Conservation (phyloP, 1,284 basidiomycete species). For the Trametes versicolor region DNA sequence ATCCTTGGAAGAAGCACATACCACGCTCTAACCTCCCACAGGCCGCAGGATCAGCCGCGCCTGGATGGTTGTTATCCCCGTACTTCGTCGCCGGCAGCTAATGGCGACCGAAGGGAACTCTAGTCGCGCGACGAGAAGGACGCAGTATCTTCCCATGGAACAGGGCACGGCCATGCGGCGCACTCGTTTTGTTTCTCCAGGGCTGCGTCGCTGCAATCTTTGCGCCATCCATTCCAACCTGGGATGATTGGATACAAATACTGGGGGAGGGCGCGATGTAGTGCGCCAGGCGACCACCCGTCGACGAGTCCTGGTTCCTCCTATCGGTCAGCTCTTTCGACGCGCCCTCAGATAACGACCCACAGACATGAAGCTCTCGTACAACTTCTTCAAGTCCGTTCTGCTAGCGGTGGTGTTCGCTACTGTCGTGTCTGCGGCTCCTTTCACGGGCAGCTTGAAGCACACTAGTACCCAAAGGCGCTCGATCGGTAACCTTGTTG, state of each 20-base stretch:
- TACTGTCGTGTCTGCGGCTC: slow-evolving; percentile 43
- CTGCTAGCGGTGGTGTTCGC: slow-evolving; percentile 41
- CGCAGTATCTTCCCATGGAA: not conserved
- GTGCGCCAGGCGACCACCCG: slow-evolving; percentile 7
- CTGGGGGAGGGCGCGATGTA: not conserved
- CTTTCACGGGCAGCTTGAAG: slow-evolving; percentile 47
- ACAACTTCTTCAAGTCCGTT: slow-evolving; percentile 34
- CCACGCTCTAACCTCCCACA: slow-evolving; percentile 4
- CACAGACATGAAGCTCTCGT: slow-evolving; percentile 27
- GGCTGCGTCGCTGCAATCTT: not conserved
- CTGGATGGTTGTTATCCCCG: not conserved
- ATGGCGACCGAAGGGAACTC: not conserved
- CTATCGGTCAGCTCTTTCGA: not conserved
- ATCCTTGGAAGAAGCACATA: not conserved
- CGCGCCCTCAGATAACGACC: not conserved
- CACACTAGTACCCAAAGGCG: slow-evolving; percentile 52
- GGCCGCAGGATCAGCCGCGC: no score
- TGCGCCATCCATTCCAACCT: not conserved
- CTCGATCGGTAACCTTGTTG: slow-evolving; percentile 45
- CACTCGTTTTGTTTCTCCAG: not conserved
- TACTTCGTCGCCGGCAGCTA: not conserved
- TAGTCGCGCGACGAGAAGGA: not conserved
- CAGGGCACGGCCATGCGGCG: not conserved
- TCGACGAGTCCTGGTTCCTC: not conserved
- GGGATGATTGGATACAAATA: not conserved